phyloP scores from a whole-genome alignment of 306 rosid species.

The Macrotyloma uniflorum region DNA sequence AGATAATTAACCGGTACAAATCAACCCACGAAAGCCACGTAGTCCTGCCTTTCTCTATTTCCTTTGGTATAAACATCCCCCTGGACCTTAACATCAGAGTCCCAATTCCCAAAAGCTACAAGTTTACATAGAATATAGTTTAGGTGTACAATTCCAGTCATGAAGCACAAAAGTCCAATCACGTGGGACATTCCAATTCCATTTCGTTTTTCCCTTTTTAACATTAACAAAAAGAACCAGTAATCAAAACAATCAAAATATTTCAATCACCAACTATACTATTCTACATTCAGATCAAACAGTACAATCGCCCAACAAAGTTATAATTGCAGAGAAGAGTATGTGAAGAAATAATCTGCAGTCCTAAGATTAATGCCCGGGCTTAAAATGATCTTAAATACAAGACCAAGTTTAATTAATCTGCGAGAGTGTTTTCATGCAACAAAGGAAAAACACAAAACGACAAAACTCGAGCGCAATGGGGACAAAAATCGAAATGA shows the following conservation, averaged over 20 bases:
- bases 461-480: too few species aligned
- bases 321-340: background rate
- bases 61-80: background rate
- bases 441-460: background rate
- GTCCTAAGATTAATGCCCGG: background rate
- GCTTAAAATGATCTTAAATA: background rate
- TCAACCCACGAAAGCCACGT: slow-evolving; percentile 18
- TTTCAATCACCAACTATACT: background rate
- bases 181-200: background rate
- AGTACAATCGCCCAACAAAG: background rate
- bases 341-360: background rate
- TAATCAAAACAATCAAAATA: background rate
- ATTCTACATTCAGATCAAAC: background rate
- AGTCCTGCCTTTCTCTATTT: background rate
- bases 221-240: slow-evolving; percentile 1
- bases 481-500: background rate
- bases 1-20: slow-evolving; percentile 26
- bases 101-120: background rate
- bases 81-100: background rate
- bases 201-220: background rate
- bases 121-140: background rate
- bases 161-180: slow-evolving; percentile 15
- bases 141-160: background rate
- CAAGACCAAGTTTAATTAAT: background rate
- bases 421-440: background rate